A percentile compares a stretch with the other conserved stretches of the same genome.
Conservation (phyloP, 176 grass and related monocot species). For the Bolboschoenus planiculmis region DNA sequence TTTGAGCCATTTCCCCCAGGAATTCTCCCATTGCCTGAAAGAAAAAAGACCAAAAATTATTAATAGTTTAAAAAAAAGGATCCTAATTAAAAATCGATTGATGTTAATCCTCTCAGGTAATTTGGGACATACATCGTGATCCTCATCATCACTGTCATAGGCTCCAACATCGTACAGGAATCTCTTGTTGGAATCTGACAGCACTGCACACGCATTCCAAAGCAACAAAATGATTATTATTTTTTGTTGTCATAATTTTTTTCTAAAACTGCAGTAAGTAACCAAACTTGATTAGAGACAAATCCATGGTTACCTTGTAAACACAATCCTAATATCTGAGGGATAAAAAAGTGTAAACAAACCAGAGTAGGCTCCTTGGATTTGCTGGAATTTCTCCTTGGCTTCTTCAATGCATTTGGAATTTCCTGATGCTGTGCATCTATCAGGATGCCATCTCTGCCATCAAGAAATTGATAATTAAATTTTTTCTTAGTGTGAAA, state of each 20-base stretch:
- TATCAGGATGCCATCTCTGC: slow-evolving; percentile 96
- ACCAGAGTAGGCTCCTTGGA: slow-evolving; percentile 88
- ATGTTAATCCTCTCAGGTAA: not conserved
- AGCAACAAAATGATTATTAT: slow-evolving; percentile 14
- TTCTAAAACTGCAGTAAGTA: not conserved
- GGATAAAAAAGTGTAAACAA: slow-evolving; percentile 21
- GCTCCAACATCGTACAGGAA: slow-evolving; percentile 86
- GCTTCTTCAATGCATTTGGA: slow-evolving; percentile 53
- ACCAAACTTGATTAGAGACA: slow-evolving; percentile 1
- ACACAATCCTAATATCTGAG: slow-evolving; percentile 14
- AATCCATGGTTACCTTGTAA: slow-evolving; percentile 5
- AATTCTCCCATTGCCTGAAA: slow-evolving; percentile 86
- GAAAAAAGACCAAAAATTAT: not conserved
- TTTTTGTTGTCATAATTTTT: not conserved
- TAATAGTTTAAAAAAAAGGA: not conserved
- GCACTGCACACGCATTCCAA: slow-evolving; percentile 52
- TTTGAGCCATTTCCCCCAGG: slow-evolving; percentile 85
- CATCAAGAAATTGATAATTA: not conserved
- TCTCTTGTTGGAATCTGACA: slow-evolving; percentile 83
- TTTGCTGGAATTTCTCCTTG: slow-evolving; percentile 97
- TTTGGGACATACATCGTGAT: slow-evolving; percentile 24
- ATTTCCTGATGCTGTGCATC: slow-evolving; percentile 58
- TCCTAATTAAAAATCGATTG: slow-evolving; percentile 17
- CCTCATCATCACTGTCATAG: slow-evolving; percentile 64
- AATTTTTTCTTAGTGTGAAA: not conserved